A percentile compares a stretch with the other conserved stretches of the same genome.
Evolutionary conservation across 768 basidiomycete genomes (phyloP).

Genomic region (Pisolithus microcarpus): DNA sequence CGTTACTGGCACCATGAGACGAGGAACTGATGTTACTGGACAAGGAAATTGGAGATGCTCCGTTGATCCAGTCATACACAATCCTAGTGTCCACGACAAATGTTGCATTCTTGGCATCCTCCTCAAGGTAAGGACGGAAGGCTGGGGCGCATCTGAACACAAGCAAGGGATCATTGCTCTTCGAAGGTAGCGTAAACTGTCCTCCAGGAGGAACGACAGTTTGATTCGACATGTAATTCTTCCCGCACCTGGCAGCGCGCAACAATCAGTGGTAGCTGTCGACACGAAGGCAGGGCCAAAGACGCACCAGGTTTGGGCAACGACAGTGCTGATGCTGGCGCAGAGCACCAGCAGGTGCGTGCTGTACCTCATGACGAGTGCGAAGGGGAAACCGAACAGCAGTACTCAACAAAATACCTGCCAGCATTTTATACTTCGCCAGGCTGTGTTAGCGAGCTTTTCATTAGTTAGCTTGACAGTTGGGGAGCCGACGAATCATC

Average conservation of each 20-base stretch:
- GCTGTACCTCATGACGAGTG: slow-evolving; percentile 13
- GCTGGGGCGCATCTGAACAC: slow-evolving; percentile 41
- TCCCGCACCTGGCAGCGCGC: slow-evolving; percentile 40
- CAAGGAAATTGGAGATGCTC: slow-evolving; percentile 27
- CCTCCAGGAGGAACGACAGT: slow-evolving; percentile 40
- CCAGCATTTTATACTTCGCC: no score
- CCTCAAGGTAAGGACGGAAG: slow-evolving; percentile 41
- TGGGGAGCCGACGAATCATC: no score
- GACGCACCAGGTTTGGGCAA: slow-evolving; percentile 23
- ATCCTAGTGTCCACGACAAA: slow-evolving; percentile 36
- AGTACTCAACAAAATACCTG: no score
- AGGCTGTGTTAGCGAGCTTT: no score
- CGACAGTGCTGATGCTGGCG: slow-evolving; percentile 4
- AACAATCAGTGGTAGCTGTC: no score
- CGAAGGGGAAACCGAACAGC: no score
- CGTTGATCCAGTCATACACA: slow-evolving; percentile 29
- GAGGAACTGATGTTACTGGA: not conserved
- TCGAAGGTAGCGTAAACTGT: slow-evolving; percentile 32
- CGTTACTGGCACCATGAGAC: slow-evolving; percentile 1
- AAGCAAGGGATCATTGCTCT: slow-evolving; percentile 32
- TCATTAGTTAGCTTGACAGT: no score
- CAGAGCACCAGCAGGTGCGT: slow-evolving; percentile 8
- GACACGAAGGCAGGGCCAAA: no score
- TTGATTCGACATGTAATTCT: slow-evolving; percentile 38
- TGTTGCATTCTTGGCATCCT: slow-evolving; percentile 23